A percentile compares a stretch with the other conserved stretches of the same genome.
Evolutionary conservation across 805 yeast genomes (phyloP).

Genomic region (Yamadazyma philogaea): DNA sequence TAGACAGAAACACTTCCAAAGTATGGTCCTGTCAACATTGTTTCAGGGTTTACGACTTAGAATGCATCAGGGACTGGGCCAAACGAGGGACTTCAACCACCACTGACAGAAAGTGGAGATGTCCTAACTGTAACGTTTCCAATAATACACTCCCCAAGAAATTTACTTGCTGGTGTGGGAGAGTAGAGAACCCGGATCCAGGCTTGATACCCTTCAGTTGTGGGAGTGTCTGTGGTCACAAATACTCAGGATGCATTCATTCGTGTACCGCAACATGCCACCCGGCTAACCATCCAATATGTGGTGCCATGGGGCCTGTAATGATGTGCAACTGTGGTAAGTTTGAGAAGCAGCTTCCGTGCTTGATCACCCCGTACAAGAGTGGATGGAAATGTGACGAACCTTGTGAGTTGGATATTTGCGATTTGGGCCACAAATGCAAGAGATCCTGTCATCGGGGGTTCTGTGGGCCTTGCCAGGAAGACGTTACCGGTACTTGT

Average conservation of each 20-base stretch:
- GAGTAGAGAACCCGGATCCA: conserved; percentile 56
- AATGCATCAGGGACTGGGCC: conserved; percentile 88
- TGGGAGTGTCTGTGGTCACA: conserved; percentile 73
- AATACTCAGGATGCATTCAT: conserved; percentile 61
- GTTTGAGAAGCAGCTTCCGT: conserved; percentile 62
- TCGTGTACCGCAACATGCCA: conserved; percentile 76
- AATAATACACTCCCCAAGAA: conserved; percentile 49
- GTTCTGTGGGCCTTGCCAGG: conserved; percentile 72
- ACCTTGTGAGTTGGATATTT: conserved; percentile 57
- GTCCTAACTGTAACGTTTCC: conserved; percentile 74
- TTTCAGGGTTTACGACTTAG: conserved; percentile 78
- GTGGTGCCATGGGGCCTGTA: conserved; percentile 75
- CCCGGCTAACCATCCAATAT: conserved; percentile 82
- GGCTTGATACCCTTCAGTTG: conserved; percentile 74
- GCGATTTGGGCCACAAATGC: conserved; percentile 69
- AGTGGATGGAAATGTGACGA: conserved; percentile 67
- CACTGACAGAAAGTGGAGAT: conserved; percentile 64
- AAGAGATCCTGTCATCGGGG: conserved; percentile 67
- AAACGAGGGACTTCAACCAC: conserved; percentile 66
- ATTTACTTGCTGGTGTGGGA: conserved; percentile 88
- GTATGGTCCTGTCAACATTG: conserved; percentile 82
- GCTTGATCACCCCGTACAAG: conserved; percentile 64
- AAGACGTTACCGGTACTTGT: conserved; percentile 49
- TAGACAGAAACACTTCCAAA: conserved; percentile 53
- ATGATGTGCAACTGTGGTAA: conserved; percentile 75